These are phyloP conservation scores for Phycomyces blakesleeanus DNA, from an alignment of 192 early-diverging fungal species.

Conservation along the genomic window DNA sequence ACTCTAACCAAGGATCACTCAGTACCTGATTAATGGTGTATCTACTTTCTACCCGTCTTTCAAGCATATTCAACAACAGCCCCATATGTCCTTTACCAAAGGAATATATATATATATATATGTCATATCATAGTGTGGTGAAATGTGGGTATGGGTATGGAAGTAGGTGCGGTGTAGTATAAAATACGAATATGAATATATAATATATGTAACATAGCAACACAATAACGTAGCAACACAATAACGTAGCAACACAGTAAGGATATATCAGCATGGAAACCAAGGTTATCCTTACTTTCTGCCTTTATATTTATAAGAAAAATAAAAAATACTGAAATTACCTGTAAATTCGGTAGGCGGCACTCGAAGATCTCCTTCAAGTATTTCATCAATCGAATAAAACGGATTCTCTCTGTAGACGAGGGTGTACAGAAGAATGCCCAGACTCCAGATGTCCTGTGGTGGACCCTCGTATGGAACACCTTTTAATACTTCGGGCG, in stretches of 20 bases:
- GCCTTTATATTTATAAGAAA: too few species aligned
- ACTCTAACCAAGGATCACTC: slow-evolving; percentile 67
- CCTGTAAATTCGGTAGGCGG: slow-evolving; percentile 27
- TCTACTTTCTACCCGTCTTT: slow-evolving; percentile 60
- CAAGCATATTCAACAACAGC: slow-evolving; percentile 69
- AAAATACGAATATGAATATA: too few species aligned
- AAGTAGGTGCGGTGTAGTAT: too few species aligned
- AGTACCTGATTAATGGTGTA: slow-evolving; percentile 76
- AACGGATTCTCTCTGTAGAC: slow-evolving; percentile 68
- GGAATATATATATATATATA: too few species aligned
- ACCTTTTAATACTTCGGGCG: slow-evolving; percentile 81
- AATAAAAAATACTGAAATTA: slow-evolving; percentile 2
- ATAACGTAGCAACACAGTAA: too few species aligned
- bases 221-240: too few species aligned
- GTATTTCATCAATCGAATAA: slow-evolving; percentile 56
- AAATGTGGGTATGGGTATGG: too few species aligned
- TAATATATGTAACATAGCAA: too few species aligned
- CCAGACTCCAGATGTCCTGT: slow-evolving; percentile 87
- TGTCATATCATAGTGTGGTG: too few species aligned
- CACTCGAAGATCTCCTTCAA: slow-evolving; percentile 49
- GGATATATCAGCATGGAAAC: too few species aligned
- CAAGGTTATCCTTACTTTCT: too few species aligned
- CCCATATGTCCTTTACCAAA: slow-evolving; percentile 51
- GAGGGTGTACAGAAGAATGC: slow-evolving; percentile 79
- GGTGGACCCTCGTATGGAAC: slow-evolving; percentile 83